Percentiles rank a stretch among this genome's conserved stretches.
Conservation (phyloP, 2,329 filamentous ascomycete genomes). For the Dryadomyces sulphureus region DNA sequence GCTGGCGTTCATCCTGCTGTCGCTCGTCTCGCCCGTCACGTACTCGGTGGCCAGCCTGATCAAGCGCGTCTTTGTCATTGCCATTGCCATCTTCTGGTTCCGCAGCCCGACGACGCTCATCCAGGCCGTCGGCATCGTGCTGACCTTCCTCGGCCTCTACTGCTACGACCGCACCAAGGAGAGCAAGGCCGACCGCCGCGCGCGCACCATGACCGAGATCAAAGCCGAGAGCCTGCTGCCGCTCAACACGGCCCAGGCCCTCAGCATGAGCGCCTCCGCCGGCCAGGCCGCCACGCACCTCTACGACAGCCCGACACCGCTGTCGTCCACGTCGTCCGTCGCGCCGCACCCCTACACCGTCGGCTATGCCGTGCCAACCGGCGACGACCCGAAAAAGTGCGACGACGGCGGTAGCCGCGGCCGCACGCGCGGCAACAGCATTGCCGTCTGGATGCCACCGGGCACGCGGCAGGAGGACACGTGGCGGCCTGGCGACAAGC, state of each 20-base stretch:
- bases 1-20: constrained; percentile 80
- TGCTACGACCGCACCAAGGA: constrained; percentile 89
- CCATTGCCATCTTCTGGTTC: constrained; percentile 93
- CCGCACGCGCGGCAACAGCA: constrained; percentile 28
- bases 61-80: constrained; percentile 94
- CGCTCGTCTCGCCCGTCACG: constrained; percentile 87
- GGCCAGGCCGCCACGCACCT: constrained; percentile 11
- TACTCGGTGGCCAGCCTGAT: constrained; percentile 94
- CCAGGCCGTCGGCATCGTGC: constrained; percentile 69
- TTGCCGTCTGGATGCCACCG: constrained; percentile 53
- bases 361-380: constrained; percentile 24
- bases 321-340: constrained; percentile 9
- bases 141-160: constrained; percentile 88
- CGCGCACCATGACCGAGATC: constrained; percentile 45
- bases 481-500: constrained; percentile 39
- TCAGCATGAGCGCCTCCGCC: neutral
- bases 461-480: constrained; percentile 80
- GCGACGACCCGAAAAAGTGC: constrained; percentile 40
- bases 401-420: constrained; percentile 30
- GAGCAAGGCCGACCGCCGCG: constrained; percentile 73
- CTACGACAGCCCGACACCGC: constrained; percentile 21
- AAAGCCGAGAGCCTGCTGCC: constrained; percentile 49
- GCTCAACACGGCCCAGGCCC: constrained; percentile 27
- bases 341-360: constrained; percentile 28
- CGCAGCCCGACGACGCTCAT: constrained; percentile 71